Evolutionary conservation across 345 rosid species (phyloP).

Genomic region (Eucalyptus erythrocorys): DNA sequence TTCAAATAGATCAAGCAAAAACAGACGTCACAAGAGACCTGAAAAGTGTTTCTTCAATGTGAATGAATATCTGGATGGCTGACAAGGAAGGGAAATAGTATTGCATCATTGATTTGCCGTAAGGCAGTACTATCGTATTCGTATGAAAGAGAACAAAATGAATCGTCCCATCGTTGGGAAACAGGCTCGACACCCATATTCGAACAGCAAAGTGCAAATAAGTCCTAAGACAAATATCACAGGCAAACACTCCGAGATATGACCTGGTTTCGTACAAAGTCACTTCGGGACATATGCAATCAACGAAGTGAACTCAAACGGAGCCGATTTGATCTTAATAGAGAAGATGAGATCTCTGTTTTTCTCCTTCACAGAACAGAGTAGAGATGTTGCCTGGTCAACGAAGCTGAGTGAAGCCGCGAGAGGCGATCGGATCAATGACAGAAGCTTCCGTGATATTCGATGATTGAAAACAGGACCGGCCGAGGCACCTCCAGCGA

Average conservation of each 20-base stretch:
- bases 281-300: background rate
- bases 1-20: background rate
- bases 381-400: background rate
- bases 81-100: constrained; percentile 91
- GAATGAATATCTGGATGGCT: constrained; percentile 78
- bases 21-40: background rate
- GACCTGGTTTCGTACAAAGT: background rate
- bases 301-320: background rate
- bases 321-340: background rate
- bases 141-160: background rate
- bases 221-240: background rate
- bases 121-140: constrained; percentile 40
- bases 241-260: no score
- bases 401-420: background rate
- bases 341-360: background rate
- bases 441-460: background rate
- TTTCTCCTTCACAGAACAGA: background rate
- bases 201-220: background rate
- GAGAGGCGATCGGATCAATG: background rate
- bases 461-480: background rate
- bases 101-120: constrained; percentile 56
- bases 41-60: constrained; percentile 30
- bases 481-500: background rate
- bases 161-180: background rate
- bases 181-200: background rate